phyloP scores from a whole-genome alignment of 2,329 filamentous ascomycete genomes.

The Alternaria conjuncta region DNA sequence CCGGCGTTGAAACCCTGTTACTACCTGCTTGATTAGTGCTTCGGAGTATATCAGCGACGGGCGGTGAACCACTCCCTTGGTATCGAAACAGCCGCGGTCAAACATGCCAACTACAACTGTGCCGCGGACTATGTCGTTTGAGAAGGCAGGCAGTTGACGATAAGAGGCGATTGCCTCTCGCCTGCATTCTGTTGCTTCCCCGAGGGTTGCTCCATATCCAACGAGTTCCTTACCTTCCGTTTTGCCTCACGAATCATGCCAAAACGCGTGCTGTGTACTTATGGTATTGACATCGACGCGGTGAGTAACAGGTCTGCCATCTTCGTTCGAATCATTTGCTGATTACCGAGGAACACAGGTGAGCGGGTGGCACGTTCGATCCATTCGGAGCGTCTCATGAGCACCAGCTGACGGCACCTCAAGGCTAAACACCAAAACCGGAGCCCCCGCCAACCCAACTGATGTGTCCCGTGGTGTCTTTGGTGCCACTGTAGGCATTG shows the following conservation, averaged over 20 bases:
- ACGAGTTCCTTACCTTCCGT: not conserved
- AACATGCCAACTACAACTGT: not conserved
- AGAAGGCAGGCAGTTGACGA: not conserved
- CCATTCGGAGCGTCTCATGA: not conserved
- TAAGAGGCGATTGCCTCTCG: not conserved
- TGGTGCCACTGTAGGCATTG: slow-evolving; percentile 50
- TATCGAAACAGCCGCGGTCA: not conserved
- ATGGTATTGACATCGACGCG: slow-evolving; percentile 53
- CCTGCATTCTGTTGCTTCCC: not conserved
- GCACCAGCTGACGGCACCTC: not conserved
- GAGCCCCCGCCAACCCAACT: slow-evolving; percentile 47
- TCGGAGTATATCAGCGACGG: not conserved
- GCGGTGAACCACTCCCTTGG: not conserved
- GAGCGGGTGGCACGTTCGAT: slow-evolving; percentile 35
- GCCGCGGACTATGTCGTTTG: not conserved
- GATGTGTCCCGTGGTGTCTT: slow-evolving; percentile 51
- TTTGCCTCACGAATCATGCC: slow-evolving; percentile 22
- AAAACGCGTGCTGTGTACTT: slow-evolving; percentile 50
- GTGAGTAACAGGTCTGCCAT: slow-evolving; percentile 19
- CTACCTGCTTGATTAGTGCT: slow-evolving; percentile 1
- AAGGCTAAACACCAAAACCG: slow-evolving; percentile 52
- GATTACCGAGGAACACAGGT: not conserved
- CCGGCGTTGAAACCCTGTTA: not conserved
- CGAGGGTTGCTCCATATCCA: not conserved
- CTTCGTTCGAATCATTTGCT: not conserved